Evolutionary conservation across 768 basidiomycete species (phyloP).

Genomic region (Russula olivacea): DNA sequence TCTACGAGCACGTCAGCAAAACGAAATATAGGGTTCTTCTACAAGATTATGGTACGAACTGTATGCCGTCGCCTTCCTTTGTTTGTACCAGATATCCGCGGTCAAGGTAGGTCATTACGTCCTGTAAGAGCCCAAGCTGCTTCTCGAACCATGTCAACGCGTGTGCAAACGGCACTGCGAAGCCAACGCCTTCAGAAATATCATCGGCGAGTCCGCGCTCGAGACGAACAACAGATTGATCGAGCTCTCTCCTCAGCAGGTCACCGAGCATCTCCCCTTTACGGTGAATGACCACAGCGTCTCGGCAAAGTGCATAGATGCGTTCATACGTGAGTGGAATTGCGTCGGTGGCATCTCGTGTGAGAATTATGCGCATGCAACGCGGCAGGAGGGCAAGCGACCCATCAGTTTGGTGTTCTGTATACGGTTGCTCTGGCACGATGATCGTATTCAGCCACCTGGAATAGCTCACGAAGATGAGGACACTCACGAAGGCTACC

Average conservation of each 20-base stretch:
- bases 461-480: not conserved
- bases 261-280: conserved; percentile 56
- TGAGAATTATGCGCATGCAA: conserved; percentile 35
- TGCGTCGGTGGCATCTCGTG: conserved; percentile 31
- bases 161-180: conserved; percentile 53
- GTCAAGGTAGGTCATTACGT: conserved; percentile 8
- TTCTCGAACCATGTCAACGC: conserved; percentile 58
- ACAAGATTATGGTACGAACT: conserved; percentile 2
- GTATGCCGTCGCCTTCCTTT: conserved; percentile 38
- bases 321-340: conserved; percentile 49
- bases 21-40: not conserved
- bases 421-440: conserved; percentile 22
- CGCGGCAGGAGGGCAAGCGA: conserved; percentile 32
- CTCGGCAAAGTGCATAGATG: conserved; percentile 53
- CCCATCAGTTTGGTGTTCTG: conserved; percentile 22
- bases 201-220: conserved; percentile 35
- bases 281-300: conserved; percentile 46
- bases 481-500: conserved; percentile 35
- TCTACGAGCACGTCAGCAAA: conserved; percentile 8
- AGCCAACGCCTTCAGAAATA: conserved; percentile 37
- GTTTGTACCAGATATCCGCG: conserved; percentile 10
- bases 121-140: conserved; percentile 43
- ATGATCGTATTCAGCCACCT: not conserved
- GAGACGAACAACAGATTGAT: conserved; percentile 44
- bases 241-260: conserved; percentile 52